Evolutionary conservation across 1,284 basidiomycete species (phyloP), one percentile per base, ranked within the genome.

Genomic region (Omphalotus olearius): DNA sequence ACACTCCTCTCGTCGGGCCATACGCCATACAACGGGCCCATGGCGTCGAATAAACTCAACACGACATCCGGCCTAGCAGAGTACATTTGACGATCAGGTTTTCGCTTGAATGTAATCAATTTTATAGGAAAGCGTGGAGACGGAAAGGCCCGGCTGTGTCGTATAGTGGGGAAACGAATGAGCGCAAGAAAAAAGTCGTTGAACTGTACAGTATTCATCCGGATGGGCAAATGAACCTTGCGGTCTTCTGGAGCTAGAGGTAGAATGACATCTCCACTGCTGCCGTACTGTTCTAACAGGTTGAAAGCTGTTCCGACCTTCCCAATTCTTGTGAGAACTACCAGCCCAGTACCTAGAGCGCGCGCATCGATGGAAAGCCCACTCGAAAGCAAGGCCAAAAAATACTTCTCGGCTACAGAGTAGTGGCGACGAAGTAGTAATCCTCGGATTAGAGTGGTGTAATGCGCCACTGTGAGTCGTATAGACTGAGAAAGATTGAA

Each of bases 11-110:
- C 63, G 51, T 85, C 77, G 0, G 83, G 85, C 1, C 66, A 59
- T 0, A 83, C 69, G 6, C 67, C 72, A 62, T 84, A 91, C 3
- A 85, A 59, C 0, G 62, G 52, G 1, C 69, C 66, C 66, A 87
- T 75, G 14, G 76, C 61, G 17, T 82, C 79, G 80, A 83, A 91
- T 6, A 90, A 58, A 39, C 68, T 68, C 61, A 84, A 85, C 1
- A 83, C 74, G 2, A 75, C 64, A 57, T 85, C 83, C 0, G 82
- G 83, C 3, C 82, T 74, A 13, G 71, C 69, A 14, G 71, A 68
- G 18, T 71, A 72, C 23, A 70, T 70, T n/a, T 82, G 66, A 3
- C 20, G 23, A 18, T 39, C 36, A 17, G 20, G 2, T 41, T 14
- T 26, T 14, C 38, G 17, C 14, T 11, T 4, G 17, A 20, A 16